Evolutionary conservation across 805 yeast genomes (phyloP), one percentile per base, ranked within the genome.

Genomic region (Candida rishiriensis): DNA sequence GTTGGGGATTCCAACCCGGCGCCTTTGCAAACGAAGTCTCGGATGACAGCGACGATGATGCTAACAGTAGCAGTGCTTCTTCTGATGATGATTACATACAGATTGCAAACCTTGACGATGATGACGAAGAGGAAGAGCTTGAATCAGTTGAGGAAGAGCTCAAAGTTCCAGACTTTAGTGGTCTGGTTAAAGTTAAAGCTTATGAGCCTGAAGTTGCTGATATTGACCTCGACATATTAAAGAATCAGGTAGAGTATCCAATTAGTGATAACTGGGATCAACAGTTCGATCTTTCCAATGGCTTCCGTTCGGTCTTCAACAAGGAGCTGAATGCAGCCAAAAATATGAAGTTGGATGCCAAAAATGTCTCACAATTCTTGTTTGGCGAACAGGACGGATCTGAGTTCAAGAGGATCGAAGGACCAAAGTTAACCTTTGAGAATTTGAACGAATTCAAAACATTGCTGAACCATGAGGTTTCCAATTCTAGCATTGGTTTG

Each of bases 141-240:
- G 34, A 16, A 11, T 26, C n/a, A 16, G 43, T 35, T 21, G 36
- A 29, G 30, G 29, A 29, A 10, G 14, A 6, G 11, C 15, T 43
- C 2, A 46, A 39, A 14, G 38, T 29, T 26, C 38, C 44, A 1
- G 39, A 41, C 57, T 50, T 58, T 61, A 49, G 52, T 15, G 75
- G 71, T 2, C 59, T 79, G 16, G 70, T 83, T 7, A 70, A 74
- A 39, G 86, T 82, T 51, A 83, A 79, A 53, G 84, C 79, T 3
- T 85, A 77, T 57, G 93, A 85, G 60, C 91, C 91, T 0, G 78
- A 79, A 46, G 64, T 75, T 13, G 67, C 66, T 18, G 76, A 69
- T 29, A 57, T 66, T 1, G 81, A 76, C 54, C 65, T 72, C 60
- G 74, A 56, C 32, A 70, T 66, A 49, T 61, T 69, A 51, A 66